These are phyloP conservation scores for Cardamine occulta DNA, from an alignment of 345 rosid species.

Conservation along the genomic window DNA sequence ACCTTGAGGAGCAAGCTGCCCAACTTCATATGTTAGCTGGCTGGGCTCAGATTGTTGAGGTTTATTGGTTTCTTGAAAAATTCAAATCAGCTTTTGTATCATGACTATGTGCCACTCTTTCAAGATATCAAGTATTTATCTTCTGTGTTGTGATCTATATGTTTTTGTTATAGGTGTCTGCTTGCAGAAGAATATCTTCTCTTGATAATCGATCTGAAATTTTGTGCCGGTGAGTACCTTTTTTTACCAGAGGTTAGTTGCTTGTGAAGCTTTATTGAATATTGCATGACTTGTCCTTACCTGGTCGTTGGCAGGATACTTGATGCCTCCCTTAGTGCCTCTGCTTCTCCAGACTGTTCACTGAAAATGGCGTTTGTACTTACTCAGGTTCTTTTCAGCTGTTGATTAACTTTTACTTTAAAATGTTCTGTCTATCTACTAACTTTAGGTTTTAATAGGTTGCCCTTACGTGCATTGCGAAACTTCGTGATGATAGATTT, in stretches of 20 bases:
- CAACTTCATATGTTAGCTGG: constrained; percentile 98
- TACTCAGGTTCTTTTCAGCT: constrained; percentile 63
- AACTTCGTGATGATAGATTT: constrained; percentile 88
- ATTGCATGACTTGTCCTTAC: constrained; percentile 40
- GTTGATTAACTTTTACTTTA: background rate
- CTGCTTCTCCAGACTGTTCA: constrained; percentile 95
- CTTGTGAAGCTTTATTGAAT: constrained; percentile 20
- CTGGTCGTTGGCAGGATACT: constrained; percentile 68
- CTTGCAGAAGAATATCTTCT: constrained; percentile 72
- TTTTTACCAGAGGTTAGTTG: constrained; percentile 16
- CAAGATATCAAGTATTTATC: constrained; percentile 14
- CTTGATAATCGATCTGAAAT: constrained; percentile 78
- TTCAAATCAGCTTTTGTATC: constrained; percentile 17
- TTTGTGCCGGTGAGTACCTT: constrained; percentile 70
- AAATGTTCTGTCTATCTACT: constrained; percentile 11
- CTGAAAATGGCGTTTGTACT: constrained; percentile 85
- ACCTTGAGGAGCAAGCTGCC: constrained; percentile 98
- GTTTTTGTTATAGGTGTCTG: constrained; percentile 61
- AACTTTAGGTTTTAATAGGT: constrained; percentile 56
- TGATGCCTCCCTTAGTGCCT: constrained; percentile 85
- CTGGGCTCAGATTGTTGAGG: constrained; percentile 97
- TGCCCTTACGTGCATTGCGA: constrained; percentile 97
- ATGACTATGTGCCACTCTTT: constrained; percentile 1
- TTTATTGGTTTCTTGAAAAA: constrained; percentile 34
- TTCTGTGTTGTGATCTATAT: constrained; percentile 20